Percentiles rank a stretch among this genome's conserved stretches.
Evolutionary conservation across 345 rosid species (phyloP).

Genomic region (Lepidium didymum): DNA sequence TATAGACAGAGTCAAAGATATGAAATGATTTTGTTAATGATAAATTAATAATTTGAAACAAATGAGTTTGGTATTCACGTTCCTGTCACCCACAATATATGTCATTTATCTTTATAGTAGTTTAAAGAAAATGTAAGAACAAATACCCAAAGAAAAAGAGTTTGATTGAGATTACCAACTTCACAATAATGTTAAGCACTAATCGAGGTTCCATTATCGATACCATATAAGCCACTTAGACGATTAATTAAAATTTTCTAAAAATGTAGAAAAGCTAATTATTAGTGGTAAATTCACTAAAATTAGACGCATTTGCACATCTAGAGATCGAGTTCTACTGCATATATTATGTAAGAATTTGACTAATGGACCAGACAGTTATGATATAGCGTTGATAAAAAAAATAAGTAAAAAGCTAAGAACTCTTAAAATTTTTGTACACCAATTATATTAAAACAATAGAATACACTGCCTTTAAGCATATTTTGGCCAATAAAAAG

Average conservation of each 20-base stretch:
- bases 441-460: background rate
- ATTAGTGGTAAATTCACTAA: no score
- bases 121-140: background rate
- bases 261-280: no score
- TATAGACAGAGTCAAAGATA: constrained; percentile 26
- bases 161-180: background rate
- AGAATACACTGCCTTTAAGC: background rate
- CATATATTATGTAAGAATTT: no score
- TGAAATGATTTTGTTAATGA: background rate
- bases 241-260: background rate
- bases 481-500: background rate
- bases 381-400: no score
- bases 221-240: background rate
- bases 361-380: no score
- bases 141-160: background rate
- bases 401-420: no score
- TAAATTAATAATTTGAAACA: background rate
- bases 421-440: background rate
- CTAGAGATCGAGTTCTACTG: no score
- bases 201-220: background rate
- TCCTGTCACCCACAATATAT: constrained; percentile 2
- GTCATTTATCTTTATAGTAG: constrained; percentile 1
- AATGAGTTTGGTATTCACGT: constrained; percentile 18
- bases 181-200: background rate
- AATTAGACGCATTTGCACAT: no score